These are phyloP conservation scores for Nitzschia sp. DNA, from an alignment of 108 stramenopile genomes.

Conservation along the genomic window DNA sequence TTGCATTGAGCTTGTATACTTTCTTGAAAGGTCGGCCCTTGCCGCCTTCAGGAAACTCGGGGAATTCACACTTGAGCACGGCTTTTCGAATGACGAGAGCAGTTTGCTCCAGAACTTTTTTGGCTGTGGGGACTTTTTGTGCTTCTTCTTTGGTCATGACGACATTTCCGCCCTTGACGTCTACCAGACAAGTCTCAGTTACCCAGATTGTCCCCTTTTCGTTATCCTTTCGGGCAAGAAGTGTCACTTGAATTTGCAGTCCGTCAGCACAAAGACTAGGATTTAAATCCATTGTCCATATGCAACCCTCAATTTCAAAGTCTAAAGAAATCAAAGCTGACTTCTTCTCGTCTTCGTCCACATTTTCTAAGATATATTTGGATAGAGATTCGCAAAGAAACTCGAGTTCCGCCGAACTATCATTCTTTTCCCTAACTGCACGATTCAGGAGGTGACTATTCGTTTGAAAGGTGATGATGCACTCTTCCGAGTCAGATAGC, in stretches of 20 bases:
- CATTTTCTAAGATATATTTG: conserved; percentile 27
- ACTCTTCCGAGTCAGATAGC: neutral
- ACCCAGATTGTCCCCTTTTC: conserved; percentile 22
- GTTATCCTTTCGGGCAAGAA: conserved; percentile 9
- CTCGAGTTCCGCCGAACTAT: conserved; percentile 24
- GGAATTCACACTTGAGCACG: conserved; percentile 69
- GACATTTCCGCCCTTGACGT: conserved; percentile 3
- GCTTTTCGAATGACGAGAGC: conserved; percentile 54
- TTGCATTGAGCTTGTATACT: conserved; percentile 80
- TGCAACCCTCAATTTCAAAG: conserved; percentile 38
- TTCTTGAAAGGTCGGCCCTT: conserved; percentile 68
- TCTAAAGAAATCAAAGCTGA: conserved; percentile 25
- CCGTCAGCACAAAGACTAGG: conserved; percentile 19
- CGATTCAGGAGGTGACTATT: conserved; percentile 30
- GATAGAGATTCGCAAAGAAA: conserved; percentile 29
- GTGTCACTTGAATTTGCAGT: conserved; percentile 20
- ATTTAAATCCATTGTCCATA: conserved; percentile 33
- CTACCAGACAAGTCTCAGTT: conserved; percentile 19
- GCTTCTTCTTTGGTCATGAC: conserved; percentile 5
- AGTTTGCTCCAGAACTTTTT: conserved; percentile 39
- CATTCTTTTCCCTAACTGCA: neutral
- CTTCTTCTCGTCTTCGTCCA: conserved; percentile 10
- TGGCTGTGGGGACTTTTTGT: conserved; percentile 22
- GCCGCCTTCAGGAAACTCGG: conserved; percentile 77
- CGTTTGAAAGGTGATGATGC: neutral